Evolutionary conservation across 768 basidiomycete genomes (phyloP), one percentile per base, ranked within the genome.

Genomic region (Rhizopogon roseolus): DNA sequence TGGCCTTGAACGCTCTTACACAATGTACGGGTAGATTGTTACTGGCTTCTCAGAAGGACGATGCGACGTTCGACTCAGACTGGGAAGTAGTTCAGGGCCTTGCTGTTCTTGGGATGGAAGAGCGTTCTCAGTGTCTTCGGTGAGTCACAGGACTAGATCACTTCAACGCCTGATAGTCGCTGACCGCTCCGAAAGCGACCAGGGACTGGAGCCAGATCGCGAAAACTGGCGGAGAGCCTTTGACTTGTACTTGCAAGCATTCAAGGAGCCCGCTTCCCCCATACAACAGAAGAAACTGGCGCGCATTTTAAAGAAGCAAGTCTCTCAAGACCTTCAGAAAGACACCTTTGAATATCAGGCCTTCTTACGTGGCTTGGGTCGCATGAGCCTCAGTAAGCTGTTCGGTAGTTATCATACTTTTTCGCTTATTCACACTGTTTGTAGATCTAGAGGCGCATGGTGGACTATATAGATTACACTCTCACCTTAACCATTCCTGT

Each of bases 401-500:
- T 54, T 29, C 51, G 34, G 43, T 37, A 27, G 6, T 19, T 19
- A 17, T 13, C 42, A 56, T 45, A 14, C 14, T 19, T 37, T 52
- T 54, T n/a, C 51, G 37, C 49, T 51, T 36, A 53, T 43, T 40
- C 19, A 52, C 54, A 38, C 39, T 37, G 29, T 6, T 39, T 9
- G 6, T 49, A 87, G 87, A 93, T 63, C 73, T 93, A 49, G 93
- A 94, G 70, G 81, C 86, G 2, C 90, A 93, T 52, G 92, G 91
- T 2, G 93, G 92, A 2, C 73, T 96, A 9, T 96, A 94, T 70
- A 80, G 78, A 19, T 77, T 94, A 5, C 92, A 95, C 65, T 87
- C 92, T 2, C 90, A 94, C 60, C 67, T 95, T 29, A 97, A 96
- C 68, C 93, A 97, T 66, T 79, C 79, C 6, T 97, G 93, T 68